phyloP scores from a whole-genome alignment of 2,329 filamentous ascomycete species.

The Botrytis pseudocinerea region DNA sequence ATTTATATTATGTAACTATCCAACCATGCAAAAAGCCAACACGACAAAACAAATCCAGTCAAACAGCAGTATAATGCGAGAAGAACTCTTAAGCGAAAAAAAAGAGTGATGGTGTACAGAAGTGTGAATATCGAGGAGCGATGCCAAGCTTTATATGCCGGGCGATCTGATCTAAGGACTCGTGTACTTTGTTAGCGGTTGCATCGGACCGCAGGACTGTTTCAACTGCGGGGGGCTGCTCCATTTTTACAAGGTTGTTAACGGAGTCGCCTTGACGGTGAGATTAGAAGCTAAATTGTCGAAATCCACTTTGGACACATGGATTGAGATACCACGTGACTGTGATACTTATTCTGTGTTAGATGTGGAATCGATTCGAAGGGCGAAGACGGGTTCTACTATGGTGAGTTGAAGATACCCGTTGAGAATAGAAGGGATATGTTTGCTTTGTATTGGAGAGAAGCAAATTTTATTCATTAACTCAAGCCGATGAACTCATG shows the following conservation, averaged over 20 bases:
- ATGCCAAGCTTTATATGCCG: conserved; percentile 10
- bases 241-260: not conserved
- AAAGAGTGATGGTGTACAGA: not conserved
- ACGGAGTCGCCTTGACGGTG: not conserved
- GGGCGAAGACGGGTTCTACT: not conserved
- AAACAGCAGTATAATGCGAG: not conserved
- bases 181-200: not conserved
- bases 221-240: not conserved
- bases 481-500: not conserved
- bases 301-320: conserved; percentile 2
- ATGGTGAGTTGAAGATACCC: not conserved
- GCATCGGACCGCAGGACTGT: not conserved
- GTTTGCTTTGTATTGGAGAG: not conserved
- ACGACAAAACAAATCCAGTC: not conserved
- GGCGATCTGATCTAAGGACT: not conserved
- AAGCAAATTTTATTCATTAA: not conserved
- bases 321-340: not conserved
- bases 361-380: not conserved
- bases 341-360: not conserved
- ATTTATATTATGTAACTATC: not conserved
- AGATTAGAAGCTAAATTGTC: conserved; percentile 4
- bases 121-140: not conserved
- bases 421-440: not conserved
- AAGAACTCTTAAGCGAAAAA: not conserved
- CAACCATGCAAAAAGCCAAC: not conserved